Evolutionary conservation across 495 filamentous ascomycete genomes (phyloP).

Genomic region (Beverwykella pulmonaria): DNA sequence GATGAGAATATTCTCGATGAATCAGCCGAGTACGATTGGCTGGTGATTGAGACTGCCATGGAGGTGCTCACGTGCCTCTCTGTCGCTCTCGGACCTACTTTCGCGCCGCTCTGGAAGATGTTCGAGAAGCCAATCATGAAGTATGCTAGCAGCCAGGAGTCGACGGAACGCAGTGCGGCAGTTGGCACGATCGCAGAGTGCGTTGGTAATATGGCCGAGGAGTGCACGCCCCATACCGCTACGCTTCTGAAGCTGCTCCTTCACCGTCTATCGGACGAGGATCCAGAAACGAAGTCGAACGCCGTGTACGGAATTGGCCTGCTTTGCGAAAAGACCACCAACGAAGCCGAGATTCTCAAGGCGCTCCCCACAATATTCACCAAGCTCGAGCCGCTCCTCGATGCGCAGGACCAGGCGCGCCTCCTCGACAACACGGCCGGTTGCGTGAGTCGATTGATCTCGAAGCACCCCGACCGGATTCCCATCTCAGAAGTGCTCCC

Average conservation of each 20-base stretch:
- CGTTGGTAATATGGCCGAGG: conserved; percentile 77
- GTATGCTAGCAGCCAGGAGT: conserved; percentile 80
- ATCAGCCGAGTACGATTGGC: conserved; percentile 95
- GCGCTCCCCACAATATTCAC: conserved; percentile 73
- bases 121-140: conserved; percentile 89
- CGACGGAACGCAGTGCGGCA: conserved; percentile 81
- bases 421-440: conserved; percentile 92
- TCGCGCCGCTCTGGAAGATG: conserved; percentile 85
- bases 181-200: conserved; percentile 93
- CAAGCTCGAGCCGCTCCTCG: conserved; percentile 82
- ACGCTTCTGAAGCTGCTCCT: conserved; percentile 75
- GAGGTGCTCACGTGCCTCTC: conserved; percentile 85
- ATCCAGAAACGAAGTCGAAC: conserved; percentile 91
- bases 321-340: conserved; percentile 75
- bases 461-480: conserved; percentile 74
- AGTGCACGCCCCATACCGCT: conserved; percentile 74
- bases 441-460: conserved; percentile 89
- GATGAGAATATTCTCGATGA: conserved; percentile 78
- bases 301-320: conserved; percentile 88
- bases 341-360: conserved; percentile 69
- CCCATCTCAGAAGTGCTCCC: conserved; percentile 81
- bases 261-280: conserved; percentile 85
- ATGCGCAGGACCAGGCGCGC: conserved; percentile 67
- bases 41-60: conserved; percentile 89
- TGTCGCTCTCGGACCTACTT: conserved; percentile 76